Evolutionary conservation across 768 basidiomycete species (phyloP).

Genomic region (Trametes gibbosa): DNA sequence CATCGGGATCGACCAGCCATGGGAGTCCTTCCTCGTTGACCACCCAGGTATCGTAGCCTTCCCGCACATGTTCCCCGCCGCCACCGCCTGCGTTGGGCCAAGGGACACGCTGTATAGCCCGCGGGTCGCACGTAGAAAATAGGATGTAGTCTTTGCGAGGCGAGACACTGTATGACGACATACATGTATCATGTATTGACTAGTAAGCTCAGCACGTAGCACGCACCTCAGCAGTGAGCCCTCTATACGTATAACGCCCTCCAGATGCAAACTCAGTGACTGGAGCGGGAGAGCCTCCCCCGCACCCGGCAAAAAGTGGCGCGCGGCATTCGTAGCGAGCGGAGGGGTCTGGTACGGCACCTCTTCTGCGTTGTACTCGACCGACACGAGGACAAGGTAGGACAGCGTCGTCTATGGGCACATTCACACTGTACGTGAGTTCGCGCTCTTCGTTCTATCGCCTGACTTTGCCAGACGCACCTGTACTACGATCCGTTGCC

Average conservation of each 20-base stretch:
- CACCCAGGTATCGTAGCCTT: constrained; percentile 67
- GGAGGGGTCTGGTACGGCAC: constrained; percentile 53
- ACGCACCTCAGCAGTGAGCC: constrained; percentile 68
- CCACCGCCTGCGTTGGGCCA: constrained; percentile 64
- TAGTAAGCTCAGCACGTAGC: neutral
- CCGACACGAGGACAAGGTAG: constrained; percentile 70
- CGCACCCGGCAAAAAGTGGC: constrained; percentile 72
- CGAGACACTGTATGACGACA: constrained; percentile 52
- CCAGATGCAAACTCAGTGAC: constrained; percentile 66
- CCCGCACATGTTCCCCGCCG: constrained; percentile 33
- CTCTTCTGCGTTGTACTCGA: constrained; percentile 56
- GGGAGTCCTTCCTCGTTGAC: constrained; percentile 62
- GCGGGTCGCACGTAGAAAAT: constrained; percentile 73
- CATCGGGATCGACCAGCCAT: constrained; percentile 75
- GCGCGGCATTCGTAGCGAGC: constrained; percentile 51
- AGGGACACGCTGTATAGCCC: constrained; percentile 79
- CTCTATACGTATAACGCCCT: constrained; percentile 79
- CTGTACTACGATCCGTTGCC: constrained; percentile 73
- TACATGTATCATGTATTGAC: neutral
- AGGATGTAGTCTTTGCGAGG: constrained; percentile 66
- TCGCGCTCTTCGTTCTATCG: neutral
- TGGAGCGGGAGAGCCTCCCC: constrained; percentile 77
- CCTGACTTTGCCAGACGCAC: constrained; percentile 41
- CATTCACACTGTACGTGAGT: neutral
- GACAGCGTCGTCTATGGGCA: constrained; percentile 69